Evolutionary conservation across 2,329 filamentous ascomycete species (phyloP), one percentile per base, ranked within the genome.

Genomic region (Beauveria sp.): DNA sequence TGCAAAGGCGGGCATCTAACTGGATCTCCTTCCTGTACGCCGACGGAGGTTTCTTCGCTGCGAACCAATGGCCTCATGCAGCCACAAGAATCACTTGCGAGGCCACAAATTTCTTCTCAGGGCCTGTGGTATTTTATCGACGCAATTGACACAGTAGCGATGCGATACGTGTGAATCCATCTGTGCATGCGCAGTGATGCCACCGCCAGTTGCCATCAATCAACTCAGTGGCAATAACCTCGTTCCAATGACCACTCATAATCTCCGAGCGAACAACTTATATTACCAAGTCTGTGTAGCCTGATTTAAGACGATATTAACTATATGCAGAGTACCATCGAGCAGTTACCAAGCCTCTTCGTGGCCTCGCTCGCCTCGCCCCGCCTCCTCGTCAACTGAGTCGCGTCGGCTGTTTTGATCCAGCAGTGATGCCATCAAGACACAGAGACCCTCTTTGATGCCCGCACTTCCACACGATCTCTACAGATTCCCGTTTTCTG

Each of bases 381-480:
- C 20, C 26, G 26, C 8, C 18, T 16, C 26, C 18, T 50, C 12
- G 18, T 12, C 16, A 18, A 59, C 20, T 41, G 24, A 59, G n/a
- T 47, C 57, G 40, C 57, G 56, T 40, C 18, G 28, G 14, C 40
- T 59, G 40, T 53, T 59, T 59, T 53, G 57, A 59, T 59, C 53
- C 57, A 47, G 57, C 28, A 53, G 57, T 59, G 57, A 53, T 50
- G 40, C 40, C 24, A 53, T 52, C 48, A 43, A 53, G 47, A 24
- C 7, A 53, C 28, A 53, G 5, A 53, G 18, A 9, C n/a, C 48
- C 40, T 30, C 57, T n/a, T 48, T 18, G 56, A 12, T 24, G 6
- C 48, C 26, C n/a, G n/a, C 37, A 52, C 37, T 43, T 44, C 16
- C 24, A 16, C 40, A 26, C 41, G 57, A 59, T 59, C 40, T 59